phyloP scores from a whole-genome alignment of 345 rosid genomes.

The Nasturtium officinale region DNA sequence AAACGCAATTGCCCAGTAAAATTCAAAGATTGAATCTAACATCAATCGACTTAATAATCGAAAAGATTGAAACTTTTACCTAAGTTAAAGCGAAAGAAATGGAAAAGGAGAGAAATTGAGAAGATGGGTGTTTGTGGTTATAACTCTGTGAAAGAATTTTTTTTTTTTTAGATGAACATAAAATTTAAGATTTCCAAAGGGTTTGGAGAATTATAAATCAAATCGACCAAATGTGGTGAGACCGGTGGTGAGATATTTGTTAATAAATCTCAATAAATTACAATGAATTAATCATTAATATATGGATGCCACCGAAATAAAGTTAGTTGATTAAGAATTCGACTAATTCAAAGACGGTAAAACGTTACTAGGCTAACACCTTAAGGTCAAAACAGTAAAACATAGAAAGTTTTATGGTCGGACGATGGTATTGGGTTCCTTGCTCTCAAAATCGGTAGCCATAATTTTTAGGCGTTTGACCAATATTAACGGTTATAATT shows the following conservation, averaged over 20 bases:
- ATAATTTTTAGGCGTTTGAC: too few species aligned
- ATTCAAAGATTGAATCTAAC: neutral
- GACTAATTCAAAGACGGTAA: neutral
- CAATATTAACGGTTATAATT: too few species aligned
- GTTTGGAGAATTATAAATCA: conserved; percentile 22
- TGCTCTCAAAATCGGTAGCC: too few species aligned
- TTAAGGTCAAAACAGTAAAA: too few species aligned
- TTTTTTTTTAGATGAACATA: neutral
- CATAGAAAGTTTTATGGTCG: too few species aligned
- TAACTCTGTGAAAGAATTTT: neutral
- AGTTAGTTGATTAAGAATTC: neutral
- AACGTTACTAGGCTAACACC: too few species aligned
- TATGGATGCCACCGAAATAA: neutral
- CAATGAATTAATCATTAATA: neutral
- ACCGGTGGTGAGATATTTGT: conserved; percentile 9
- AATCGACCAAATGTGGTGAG: conserved; percentile 22
- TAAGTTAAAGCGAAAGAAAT: neutral
- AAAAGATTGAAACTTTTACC: neutral
- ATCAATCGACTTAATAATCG: neutral
- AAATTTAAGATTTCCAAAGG: conserved; percentile 9
- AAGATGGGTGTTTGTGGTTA: neutral
- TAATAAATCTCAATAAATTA: neutral
- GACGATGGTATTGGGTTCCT: too few species aligned
- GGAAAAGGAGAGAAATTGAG: neutral
- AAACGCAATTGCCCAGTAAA: neutral